Conservation (phyloP, 257 asterid species). For the Ocimum tenuiflorum region DNA sequence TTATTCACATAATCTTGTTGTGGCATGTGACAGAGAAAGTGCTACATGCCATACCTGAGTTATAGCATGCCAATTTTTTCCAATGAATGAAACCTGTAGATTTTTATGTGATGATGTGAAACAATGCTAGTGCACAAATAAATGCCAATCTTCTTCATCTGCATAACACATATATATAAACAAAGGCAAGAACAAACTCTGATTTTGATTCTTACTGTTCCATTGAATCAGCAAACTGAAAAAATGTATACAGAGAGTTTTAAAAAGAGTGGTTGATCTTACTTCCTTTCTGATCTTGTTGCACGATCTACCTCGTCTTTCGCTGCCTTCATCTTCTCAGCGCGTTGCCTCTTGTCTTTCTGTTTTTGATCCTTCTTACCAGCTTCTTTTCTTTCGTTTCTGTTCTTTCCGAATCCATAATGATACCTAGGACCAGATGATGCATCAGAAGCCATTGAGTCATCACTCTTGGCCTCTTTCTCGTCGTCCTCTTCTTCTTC, state of each 20-base stretch:
- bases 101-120: not conserved
- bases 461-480: constrained; percentile 43
- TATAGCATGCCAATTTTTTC: not conserved
- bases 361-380: constrained; percentile 22
- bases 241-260: too few relatives aligned
- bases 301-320: constrained; percentile 36
- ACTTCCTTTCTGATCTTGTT: constrained; percentile 25
- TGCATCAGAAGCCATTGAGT: constrained; percentile 89
- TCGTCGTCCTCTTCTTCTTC: constrained; percentile 16
- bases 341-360: constrained; percentile 21
- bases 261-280: not conserved
- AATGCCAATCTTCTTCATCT: not conserved
- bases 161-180: not conserved
- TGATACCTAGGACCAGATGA: constrained; percentile 68
- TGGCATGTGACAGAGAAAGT: too few relatives aligned
- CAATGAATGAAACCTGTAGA: not conserved
- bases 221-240: not conserved
- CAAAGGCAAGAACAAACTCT: not conserved
- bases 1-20: too few relatives aligned
- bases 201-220: not conserved
- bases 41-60: not conserved
- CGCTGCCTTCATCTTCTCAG: constrained; percentile 33
- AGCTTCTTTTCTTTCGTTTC: constrained; percentile 19
- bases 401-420: constrained; percentile 19
- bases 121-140: not conserved